A percentile compares a stretch with the other conserved stretches of the same genome.
phyloP scores from a whole-genome alignment of 192 early-diverging fungal species.

The Phlyctochytrium bullatum region DNA sequence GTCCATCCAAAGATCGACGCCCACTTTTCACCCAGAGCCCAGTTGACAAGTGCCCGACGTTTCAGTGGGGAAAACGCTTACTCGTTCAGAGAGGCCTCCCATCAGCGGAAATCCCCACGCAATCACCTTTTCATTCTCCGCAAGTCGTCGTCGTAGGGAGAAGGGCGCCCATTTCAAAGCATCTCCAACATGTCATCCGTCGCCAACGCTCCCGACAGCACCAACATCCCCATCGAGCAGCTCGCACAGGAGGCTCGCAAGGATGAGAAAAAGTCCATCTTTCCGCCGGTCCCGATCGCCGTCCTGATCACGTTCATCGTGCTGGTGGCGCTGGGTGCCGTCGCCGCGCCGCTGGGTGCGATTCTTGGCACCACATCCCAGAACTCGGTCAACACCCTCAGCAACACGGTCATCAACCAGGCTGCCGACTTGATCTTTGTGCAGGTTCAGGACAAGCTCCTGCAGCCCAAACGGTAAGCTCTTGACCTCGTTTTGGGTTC shows the following conservation, averaged over 20 bases:
- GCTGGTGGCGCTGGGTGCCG: conserved; percentile 3
- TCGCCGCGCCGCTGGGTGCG: background rate
- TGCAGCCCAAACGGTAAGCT: background rate
- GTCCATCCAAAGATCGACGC: too few species aligned
- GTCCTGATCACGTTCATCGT: background rate
- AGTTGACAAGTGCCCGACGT: too few species aligned
- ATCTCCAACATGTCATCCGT: too few species aligned
- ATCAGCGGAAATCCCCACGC: too few species aligned
- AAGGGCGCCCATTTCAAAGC: too few species aligned
- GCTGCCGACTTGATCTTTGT: background rate
- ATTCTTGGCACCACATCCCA: background rate
- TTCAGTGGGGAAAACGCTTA: too few species aligned
- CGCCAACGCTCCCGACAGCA: too few species aligned
- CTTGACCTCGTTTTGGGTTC: background rate
- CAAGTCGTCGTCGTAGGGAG: too few species aligned
- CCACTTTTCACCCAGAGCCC: too few species aligned
- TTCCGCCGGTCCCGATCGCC: conserved; percentile 2
- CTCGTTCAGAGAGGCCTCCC: too few species aligned
- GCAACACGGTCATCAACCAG: background rate
- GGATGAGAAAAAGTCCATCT: background rate
- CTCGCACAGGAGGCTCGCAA: background rate
- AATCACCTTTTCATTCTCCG: too few species aligned
- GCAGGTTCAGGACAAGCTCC: background rate
- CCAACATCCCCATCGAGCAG: conserved; percentile 3
- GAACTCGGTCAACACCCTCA: background rate